Percentiles rank a stretch among this genome's conserved stretches.
Conservation (phyloP, 2,329 filamentous ascomycete genomes). For the Exophiala aquamarina region DNA sequence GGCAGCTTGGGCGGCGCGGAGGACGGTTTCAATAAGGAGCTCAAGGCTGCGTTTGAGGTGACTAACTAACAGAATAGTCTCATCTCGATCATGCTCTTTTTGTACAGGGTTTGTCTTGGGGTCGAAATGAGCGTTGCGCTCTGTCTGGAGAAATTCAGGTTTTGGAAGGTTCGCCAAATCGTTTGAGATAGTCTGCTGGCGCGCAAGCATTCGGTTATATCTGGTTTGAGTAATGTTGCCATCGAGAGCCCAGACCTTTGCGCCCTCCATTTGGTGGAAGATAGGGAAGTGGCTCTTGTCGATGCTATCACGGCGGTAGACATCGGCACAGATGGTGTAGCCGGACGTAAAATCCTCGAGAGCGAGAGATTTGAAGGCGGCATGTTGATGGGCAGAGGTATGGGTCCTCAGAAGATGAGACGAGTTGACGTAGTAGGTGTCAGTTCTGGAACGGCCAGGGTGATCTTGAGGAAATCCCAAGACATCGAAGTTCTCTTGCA, state of each 20-base stretch:
- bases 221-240: constrained; percentile 15
- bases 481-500: constrained; percentile 92
- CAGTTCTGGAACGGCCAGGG: constrained; percentile 79
- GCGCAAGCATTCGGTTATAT: constrained; percentile 28
- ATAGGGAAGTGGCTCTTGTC: constrained; percentile 94
- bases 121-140: constrained; percentile 55
- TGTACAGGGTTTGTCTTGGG: constrained; percentile 82
- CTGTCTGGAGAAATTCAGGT: constrained; percentile 15
- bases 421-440: constrained; percentile 94
- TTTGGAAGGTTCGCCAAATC: constrained; percentile 69
- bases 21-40: constrained; percentile 84
- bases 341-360: constrained; percentile 56
- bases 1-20: constrained; percentile 68
- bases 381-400: constrained; percentile 91
- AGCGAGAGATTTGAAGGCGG: constrained; percentile 61
- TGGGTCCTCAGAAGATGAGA: constrained; percentile 85
- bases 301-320: constrained; percentile 92
- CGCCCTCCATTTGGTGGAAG: constrained; percentile 99
- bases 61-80: constrained; percentile 77
- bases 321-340: constrained; percentile 89
- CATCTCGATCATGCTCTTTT: constrained; percentile 66
- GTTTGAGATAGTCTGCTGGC: constrained; percentile 62
- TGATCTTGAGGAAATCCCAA: constrained; percentile 87
- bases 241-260: constrained; percentile 72
- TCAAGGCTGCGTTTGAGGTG: constrained; percentile 91